phyloP scores from a whole-genome alignment of 2,329 filamentous ascomycete species.

The Monilinia laxa region DNA sequence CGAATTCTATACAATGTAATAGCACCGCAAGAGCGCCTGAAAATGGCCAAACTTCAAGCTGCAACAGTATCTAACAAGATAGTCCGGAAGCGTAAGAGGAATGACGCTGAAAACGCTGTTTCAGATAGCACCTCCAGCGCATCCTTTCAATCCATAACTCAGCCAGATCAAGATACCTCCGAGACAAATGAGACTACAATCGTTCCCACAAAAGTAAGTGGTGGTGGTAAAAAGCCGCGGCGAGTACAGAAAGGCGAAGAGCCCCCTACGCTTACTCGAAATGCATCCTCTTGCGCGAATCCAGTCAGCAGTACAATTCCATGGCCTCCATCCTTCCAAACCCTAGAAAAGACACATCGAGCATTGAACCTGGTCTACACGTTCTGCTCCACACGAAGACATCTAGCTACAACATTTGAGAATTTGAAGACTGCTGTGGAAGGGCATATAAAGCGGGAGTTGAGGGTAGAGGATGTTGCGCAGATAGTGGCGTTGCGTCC shows the following conservation, averaged over 20 bases:
- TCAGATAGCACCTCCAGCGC: constrained; percentile 16
- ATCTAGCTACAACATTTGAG: constrained; percentile 87
- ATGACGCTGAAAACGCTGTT: constrained; percentile 34
- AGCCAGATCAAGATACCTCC: not conserved
- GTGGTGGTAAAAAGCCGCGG: constrained; percentile 51
- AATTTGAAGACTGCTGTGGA: constrained; percentile 85
- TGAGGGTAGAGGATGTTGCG: constrained; percentile 77
- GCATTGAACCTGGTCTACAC: constrained; percentile 92
- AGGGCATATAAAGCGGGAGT: constrained; percentile 68
- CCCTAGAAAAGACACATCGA: constrained; percentile 72
- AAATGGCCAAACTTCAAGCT: constrained; percentile 45
- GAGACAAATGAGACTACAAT: constrained; percentile 41
- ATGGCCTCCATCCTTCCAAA: constrained; percentile 76
- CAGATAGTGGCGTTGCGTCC: constrained; percentile 77
- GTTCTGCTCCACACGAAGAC: constrained; percentile 90
- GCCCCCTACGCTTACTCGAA: constrained; percentile 30
- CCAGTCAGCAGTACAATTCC: constrained; percentile 34
- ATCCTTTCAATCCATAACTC: not conserved
- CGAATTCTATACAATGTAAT: constrained; percentile 4
- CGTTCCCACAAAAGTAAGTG: constrained; percentile 55
- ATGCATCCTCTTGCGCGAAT: constrained; percentile 32
- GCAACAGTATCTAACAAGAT: constrained; percentile 48
- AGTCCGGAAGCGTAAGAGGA: constrained; percentile 44
- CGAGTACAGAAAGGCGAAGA: constrained; percentile 44
- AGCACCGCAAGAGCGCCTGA: not conserved